These are phyloP conservation scores for Pichia sp. DNA, from an alignment of 1,139 yeast species.

Conservation along the genomic window DNA sequence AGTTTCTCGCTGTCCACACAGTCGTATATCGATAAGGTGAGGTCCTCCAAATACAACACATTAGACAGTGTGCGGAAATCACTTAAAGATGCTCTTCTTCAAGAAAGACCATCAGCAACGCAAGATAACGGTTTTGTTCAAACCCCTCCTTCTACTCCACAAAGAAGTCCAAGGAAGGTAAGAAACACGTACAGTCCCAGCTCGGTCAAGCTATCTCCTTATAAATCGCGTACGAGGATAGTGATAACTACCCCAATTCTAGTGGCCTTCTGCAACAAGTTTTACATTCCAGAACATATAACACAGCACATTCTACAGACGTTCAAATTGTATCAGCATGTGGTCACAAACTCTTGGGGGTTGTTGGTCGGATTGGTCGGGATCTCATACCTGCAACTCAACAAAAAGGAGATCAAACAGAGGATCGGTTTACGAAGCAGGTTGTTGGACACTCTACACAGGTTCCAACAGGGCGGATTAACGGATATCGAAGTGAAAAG, in stretches of 20 bases:
- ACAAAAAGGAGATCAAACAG: conserved; percentile 41
- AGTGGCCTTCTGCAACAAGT: conserved; percentile 56
- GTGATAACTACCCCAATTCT: conserved; percentile 45
- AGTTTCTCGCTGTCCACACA: conserved; percentile 4
- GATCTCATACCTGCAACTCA: conserved; percentile 53
- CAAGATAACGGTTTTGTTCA: background rate
- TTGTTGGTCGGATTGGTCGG: conserved; percentile 62
- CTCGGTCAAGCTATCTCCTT: conserved; percentile 11
- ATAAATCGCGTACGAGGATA: conserved; percentile 12
- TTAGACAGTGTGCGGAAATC: conserved; percentile 7
- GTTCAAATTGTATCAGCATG: conserved; percentile 47
- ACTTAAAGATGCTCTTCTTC: background rate
- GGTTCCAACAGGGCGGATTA: conserved; percentile 51
- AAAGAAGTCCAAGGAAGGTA: conserved; percentile 7
- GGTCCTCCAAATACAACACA: conserved; percentile 3
- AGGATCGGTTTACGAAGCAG: conserved; percentile 48
- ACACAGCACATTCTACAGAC: conserved; percentile 50
- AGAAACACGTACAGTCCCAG: background rate
- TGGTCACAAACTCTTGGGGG: conserved; percentile 63
- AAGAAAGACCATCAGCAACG: background rate
- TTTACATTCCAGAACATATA: conserved; percentile 53
- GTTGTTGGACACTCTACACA: conserved; percentile 47
- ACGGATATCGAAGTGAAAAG: conserved; percentile 22
- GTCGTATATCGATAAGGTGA: conserved; percentile 12
- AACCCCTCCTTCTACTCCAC: conserved; percentile 25